Evolutionary conservation across 306 rosid species (phyloP).

Genomic region (Glycine latifolia): DNA sequence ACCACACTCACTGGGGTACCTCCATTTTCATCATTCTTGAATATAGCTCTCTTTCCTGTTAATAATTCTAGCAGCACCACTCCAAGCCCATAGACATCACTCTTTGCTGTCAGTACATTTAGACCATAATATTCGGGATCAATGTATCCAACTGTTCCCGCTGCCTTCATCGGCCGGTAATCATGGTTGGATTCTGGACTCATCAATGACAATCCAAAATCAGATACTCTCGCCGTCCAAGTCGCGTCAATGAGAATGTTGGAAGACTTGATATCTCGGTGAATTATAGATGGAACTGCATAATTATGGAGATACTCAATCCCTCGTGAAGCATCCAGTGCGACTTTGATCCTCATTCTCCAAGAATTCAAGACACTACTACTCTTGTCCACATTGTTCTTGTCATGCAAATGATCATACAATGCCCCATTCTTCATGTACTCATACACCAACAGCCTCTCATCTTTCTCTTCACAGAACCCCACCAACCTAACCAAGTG

Average conservation of each 20-base stretch:
- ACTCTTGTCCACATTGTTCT: slow-evolving; percentile 68
- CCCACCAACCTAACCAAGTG: slow-evolving; percentile 94
- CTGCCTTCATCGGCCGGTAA: slow-evolving; percentile 72
- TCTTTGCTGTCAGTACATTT: slow-evolving; percentile 86
- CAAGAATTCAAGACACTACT: slow-evolving; percentile 75
- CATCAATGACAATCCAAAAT: slow-evolving; percentile 89
- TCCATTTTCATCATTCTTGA: slow-evolving; percentile 66
- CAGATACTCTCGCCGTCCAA: slow-evolving; percentile 93
- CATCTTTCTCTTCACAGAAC: slow-evolving; percentile 87
- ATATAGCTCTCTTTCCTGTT: slow-evolving; percentile 95
- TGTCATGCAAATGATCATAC: slow-evolving; percentile 81
- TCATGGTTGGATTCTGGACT: slow-evolving; percentile 71
- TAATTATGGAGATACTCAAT: slow-evolving; percentile 93
- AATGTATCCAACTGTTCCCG: slow-evolving; percentile 93
- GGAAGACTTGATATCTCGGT: slow-evolving; percentile 90
- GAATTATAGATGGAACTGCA: slow-evolving; percentile 94
- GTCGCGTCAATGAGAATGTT: slow-evolving; percentile 78
- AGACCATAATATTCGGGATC: slow-evolving; percentile 97
- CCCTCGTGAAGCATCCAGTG: slow-evolving; percentile 90
- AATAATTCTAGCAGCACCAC: slow-evolving; percentile 85
- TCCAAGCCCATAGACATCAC: slow-evolving; percentile 96
- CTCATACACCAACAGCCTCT: slow-evolving; percentile 89
- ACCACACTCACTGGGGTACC: slow-evolving; percentile 76
- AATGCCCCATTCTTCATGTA: slow-evolving; percentile 96
- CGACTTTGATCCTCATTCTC: slow-evolving; percentile 91